These are phyloP conservation scores for Ceratocystis cacaofunesta DNA, from an alignment of 2,329 filamentous ascomycete species.

Conservation along the genomic window DNA sequence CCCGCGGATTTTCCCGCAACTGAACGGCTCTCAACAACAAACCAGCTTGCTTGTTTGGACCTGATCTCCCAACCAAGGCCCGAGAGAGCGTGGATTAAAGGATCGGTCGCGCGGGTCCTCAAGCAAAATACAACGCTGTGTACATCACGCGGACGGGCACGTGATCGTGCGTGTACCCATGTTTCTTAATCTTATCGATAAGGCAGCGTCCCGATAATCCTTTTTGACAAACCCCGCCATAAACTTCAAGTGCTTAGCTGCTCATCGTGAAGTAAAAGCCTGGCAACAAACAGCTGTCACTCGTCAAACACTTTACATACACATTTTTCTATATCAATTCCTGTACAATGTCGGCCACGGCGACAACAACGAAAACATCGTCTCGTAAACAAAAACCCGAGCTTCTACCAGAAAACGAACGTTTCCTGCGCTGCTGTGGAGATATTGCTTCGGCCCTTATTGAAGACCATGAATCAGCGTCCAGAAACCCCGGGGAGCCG, in stretches of 20 bases:
- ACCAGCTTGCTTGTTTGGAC: not conserved
- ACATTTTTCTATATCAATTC: not conserved
- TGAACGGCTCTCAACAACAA: not conserved
- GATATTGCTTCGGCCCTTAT: conserved; percentile 90
- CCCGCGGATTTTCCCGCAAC: conserved; percentile 8
- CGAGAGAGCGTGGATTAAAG: conserved; percentile 11
- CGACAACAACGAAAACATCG: conserved; percentile 48
- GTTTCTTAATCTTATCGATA: conserved; percentile 4
- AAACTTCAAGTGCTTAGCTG: not conserved
- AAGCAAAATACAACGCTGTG: not conserved
- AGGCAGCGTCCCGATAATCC: not conserved
- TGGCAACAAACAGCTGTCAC: not conserved
- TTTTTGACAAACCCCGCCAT: conserved; percentile 1
- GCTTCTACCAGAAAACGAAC: conserved; percentile 81
- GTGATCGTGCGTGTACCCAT: not conserved
- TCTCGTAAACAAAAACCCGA: conserved; percentile 58
- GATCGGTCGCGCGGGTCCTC: conserved; percentile 14
- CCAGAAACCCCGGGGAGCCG: conserved; percentile 55
- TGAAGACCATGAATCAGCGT: conserved; percentile 69
- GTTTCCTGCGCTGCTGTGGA: conserved; percentile 84
- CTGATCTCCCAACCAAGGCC: not conserved
- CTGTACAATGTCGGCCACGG: conserved; percentile 27
- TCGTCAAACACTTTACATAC: not conserved
- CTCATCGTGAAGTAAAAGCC: too few relatives aligned
- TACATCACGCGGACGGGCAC: not conserved